Base-by-base conservation (phyloP, 352 stramenopile species). In the Pythium dissotocum region DNA sequence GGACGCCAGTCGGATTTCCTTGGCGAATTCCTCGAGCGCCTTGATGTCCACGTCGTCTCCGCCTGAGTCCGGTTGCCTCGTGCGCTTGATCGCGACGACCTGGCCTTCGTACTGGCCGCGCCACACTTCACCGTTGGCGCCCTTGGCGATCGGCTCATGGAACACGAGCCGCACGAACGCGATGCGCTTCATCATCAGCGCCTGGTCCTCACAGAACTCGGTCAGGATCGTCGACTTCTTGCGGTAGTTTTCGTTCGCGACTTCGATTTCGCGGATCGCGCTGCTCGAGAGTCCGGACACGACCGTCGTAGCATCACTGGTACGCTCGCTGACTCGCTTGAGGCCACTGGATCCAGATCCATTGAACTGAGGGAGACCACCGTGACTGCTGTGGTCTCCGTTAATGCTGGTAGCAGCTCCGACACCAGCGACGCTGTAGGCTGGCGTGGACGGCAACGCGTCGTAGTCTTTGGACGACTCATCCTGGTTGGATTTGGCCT, bases 1-100 rank as follows among this genome's bases (percentile, higher is more conserved):
- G 7, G 75, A 63, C 49, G 49, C 69, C 40, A 75, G 70, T 40
- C 74, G 73, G 70, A 74, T 77, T 33, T 73, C 67, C 53, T 52
- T 60, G 26, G 64, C 57, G 40, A 77, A 78, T 10, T 69, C 56
- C 56, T 70, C 71, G 38, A 75, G 28, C 4, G 53, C 38, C 44
- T 73, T 48, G 24, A 64, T 51, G 33, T 67, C 46, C 46, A 53
- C 46, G 46, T 53, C 46, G n/a, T 53, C 46, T 13, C n/a, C 18
- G 6, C n/a, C n/a, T 0, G 46, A 16, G 1, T 53, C 46, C 2
- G 21, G 46, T n/a, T 53, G 46, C 21, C 46, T 18, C 21, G 46
- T 53, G 46, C 46, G 46, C 46, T 53, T 53, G 46, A 53, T 53
- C n/a, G 46, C 16, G 46, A 53, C 46, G 6, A 30, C 14, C 21